These are phyloP conservation scores for Bipolaris victoriae DNA, from an alignment of 2,329 filamentous ascomycete genomes.

Conservation along the genomic window DNA sequence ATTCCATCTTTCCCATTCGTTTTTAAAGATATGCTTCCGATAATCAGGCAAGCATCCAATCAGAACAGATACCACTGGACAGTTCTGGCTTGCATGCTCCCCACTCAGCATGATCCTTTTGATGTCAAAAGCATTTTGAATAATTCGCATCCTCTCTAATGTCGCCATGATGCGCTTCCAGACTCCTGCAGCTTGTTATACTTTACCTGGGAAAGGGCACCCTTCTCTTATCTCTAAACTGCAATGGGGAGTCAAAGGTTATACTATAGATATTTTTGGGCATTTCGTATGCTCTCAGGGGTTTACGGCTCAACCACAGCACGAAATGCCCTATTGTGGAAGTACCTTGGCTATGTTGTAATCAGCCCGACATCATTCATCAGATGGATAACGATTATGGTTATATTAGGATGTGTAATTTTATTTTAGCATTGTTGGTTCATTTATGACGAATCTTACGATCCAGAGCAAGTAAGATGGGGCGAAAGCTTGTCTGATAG, in stretches of 20 bases:
- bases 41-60: not conserved
- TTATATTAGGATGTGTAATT: too few species aligned
- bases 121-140: not conserved
- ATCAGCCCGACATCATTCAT: too few species aligned
- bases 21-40: not conserved
- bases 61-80: not conserved
- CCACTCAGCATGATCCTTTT: not conserved
- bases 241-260: not conserved
- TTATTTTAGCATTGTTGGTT: too few species aligned
- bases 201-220: not conserved
- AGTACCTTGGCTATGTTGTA: too few species aligned
- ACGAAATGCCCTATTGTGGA: too few species aligned
- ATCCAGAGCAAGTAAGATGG: too few species aligned
- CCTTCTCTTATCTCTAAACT: not conserved
- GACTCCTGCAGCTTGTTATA: not conserved
- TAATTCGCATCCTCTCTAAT: not conserved
- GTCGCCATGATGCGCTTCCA: not conserved
- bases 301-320: too few species aligned
- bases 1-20: not conserved
- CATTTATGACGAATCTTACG: too few species aligned
- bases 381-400: too few species aligned
- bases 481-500: too few species aligned
- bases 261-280: not conserved
- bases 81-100: not conserved
- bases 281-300: not conserved